phyloP scores from a whole-genome alignment of 352 stramenopile genomes.

The Thraustochytrium striatum region DNA sequence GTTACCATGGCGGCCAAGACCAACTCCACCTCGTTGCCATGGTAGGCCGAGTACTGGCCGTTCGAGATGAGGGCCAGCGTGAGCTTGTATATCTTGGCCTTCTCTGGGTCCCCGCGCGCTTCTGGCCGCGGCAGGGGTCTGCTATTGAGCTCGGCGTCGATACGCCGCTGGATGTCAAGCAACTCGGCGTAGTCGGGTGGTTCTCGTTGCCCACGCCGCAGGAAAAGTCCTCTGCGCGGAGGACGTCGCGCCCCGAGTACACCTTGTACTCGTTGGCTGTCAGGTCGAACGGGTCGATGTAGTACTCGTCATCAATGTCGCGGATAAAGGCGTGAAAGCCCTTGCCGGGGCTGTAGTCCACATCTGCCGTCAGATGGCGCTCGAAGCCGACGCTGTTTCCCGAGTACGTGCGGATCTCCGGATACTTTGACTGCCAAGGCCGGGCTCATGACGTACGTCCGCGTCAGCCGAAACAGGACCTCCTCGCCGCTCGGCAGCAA shows the following conservation, averaged over 20 bases:
- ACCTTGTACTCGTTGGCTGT: background rate
- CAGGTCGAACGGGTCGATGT: background rate
- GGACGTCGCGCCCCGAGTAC: background rate
- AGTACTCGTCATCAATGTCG: background rate
- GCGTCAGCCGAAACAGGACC: background rate
- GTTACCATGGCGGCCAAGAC: constrained; percentile 6
- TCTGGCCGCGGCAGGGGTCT: too few species aligned
- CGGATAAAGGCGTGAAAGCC: background rate
- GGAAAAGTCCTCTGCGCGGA: too few species aligned
- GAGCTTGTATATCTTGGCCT: background rate
- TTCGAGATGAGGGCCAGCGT: background rate
- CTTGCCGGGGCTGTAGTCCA: background rate
- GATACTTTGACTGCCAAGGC: background rate
- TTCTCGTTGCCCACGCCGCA: too few species aligned
- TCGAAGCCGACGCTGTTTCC: background rate
- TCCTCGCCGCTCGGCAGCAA: background rate
- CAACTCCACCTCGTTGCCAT: background rate
- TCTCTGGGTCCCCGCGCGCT: too few species aligned
- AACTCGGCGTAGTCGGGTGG: too few species aligned
- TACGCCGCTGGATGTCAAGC: too few species aligned
- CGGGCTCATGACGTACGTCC: background rate
- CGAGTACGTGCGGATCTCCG: background rate
- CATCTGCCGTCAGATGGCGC: background rate
- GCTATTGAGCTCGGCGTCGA: too few species aligned
- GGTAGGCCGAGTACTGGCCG: background rate